Evolutionary conservation across 1,284 basidiomycete species (phyloP).

Genomic region (Fomitopsis pinicola): DNA sequence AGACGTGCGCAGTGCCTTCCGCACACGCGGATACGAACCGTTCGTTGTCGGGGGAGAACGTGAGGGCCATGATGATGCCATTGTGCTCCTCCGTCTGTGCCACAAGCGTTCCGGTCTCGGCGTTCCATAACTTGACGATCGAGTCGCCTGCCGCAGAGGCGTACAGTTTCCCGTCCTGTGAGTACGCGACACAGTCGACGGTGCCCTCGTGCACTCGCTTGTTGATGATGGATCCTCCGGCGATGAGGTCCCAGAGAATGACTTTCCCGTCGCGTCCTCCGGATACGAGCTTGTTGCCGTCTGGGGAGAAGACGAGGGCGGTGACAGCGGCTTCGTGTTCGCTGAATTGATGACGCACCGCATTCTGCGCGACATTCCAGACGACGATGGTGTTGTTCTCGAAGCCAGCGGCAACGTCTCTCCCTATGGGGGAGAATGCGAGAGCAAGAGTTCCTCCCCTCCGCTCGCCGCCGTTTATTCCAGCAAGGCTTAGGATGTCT

Average conservation of each 20-base stretch:
- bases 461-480: background rate
- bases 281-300: constrained; percentile 15
- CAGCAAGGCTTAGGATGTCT: background rate
- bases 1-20: constrained; percentile 17
- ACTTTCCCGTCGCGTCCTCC: constrained; percentile 8
- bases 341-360: background rate
- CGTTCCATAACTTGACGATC: constrained; percentile 14
- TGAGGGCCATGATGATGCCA: constrained; percentile 5
- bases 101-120: constrained; percentile 2
- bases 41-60: constrained; percentile 16
- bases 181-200: constrained; percentile 14
- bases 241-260: constrained; percentile 7
- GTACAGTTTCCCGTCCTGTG: constrained; percentile 15
- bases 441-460: background rate
- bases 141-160: constrained; percentile 18
- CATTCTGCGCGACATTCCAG: constrained; percentile 14
- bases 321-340: constrained; percentile 12
- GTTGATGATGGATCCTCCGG: background rate
- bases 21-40: constrained; percentile 16
- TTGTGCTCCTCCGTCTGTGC: constrained; percentile 2
- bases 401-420: constrained; percentile 11
- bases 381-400: constrained; percentile 19
- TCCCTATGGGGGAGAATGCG: background rate
- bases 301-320: constrained; percentile 18
- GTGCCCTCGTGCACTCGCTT: constrained; percentile 10